Conservation (phyloP, 805 yeast genomes). For the Debaryomyces castellii region DNA sequence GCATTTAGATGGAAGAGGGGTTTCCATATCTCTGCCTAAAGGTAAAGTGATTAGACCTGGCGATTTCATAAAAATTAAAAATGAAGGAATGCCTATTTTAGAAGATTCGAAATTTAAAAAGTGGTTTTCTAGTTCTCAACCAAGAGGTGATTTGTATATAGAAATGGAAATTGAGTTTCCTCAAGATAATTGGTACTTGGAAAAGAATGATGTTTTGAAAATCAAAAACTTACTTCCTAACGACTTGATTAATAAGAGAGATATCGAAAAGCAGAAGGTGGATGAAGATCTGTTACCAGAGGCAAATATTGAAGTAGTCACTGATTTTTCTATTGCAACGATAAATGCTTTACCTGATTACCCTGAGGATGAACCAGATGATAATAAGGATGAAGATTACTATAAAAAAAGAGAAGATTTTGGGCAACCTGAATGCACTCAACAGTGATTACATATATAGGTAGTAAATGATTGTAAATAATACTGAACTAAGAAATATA, state of each 20-base stretch:
- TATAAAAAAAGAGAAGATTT: constrained; percentile 12
- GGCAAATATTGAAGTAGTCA: constrained; percentile 37
- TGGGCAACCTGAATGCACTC: constrained; percentile 24
- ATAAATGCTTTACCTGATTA: constrained; percentile 30
- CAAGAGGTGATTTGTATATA: constrained; percentile 69
- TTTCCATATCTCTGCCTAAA: constrained; percentile 61
- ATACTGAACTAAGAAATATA: neutral
- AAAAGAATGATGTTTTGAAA: constrained; percentile 59
- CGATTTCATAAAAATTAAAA: constrained; percentile 58
- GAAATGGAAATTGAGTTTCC: constrained; percentile 79
- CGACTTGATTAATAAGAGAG: constrained; percentile 23
- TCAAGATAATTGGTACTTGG: constrained; percentile 78
- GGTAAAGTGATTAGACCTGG: constrained; percentile 85
- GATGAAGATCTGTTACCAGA: constrained; percentile 28
- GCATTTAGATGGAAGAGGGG: constrained; percentile 78
- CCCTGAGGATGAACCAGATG: constrained; percentile 14
- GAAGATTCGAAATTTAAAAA: constrained; percentile 11
- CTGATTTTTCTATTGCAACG: constrained; percentile 31
- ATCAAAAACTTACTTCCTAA: constrained; percentile 57
- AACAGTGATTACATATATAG: constrained; percentile 26
- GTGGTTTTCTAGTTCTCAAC: constrained; percentile 28
- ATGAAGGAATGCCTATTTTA: constrained; percentile 83
- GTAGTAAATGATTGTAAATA: neutral
- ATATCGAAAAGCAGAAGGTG: constrained; percentile 21
- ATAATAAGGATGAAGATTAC: constrained; percentile 9